Conservation (phyloP, 176 grass and related monocot species). For the Musa beccarii region DNA sequence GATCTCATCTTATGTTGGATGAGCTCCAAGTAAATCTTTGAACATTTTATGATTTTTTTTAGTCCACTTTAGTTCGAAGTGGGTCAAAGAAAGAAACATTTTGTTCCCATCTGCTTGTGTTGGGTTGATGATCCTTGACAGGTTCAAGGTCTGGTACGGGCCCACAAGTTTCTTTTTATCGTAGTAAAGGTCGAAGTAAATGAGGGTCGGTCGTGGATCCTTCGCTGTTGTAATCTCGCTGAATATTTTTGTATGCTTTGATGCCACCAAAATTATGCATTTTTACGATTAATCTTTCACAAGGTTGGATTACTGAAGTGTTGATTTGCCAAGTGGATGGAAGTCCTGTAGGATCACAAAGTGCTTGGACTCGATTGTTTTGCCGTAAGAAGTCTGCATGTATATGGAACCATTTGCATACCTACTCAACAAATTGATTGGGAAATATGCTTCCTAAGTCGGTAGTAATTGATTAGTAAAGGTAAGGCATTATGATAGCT, state of each 20-base stretch:
- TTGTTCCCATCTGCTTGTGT: conserved; percentile 1
- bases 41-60: not conserved
- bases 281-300: not conserved
- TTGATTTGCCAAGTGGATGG: not conserved
- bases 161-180: not conserved
- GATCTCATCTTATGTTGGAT: not conserved
- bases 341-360: not conserved
- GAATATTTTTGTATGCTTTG: not conserved
- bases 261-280: not conserved
- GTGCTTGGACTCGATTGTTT: too few species aligned
- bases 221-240: not conserved
- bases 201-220: not conserved
- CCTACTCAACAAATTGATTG: too few species aligned
- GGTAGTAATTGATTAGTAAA: too few species aligned
- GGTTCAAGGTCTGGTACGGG: not conserved
- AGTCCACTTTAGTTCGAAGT: not conserved
- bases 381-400: too few species aligned
- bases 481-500: too few species aligned
- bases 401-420: too few species aligned
- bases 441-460: too few species aligned
- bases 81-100: not conserved
- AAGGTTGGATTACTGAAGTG: not conserved
- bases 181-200: not conserved
- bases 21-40: not conserved
- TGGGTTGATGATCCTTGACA: not conserved